Conservation (phyloP, 768 basidiomycete genomes). For the Kwoniella shandongensis region DNA sequence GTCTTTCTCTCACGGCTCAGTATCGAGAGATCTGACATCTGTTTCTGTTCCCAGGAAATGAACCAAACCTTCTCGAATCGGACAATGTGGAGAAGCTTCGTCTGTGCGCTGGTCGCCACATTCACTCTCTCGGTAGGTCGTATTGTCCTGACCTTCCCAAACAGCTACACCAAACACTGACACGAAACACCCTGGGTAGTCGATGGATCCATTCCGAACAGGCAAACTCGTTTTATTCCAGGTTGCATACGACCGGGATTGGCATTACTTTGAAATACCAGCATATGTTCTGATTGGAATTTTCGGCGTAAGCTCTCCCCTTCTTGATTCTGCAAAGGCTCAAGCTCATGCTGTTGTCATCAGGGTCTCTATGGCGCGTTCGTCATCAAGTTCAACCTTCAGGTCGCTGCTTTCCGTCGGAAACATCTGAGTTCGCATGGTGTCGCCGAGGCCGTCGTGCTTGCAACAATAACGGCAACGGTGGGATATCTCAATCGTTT, state of each 20-base stretch:
- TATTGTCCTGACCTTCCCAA: neutral
- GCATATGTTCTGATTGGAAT: conserved; percentile 93
- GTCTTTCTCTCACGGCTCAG: neutral
- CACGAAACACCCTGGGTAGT: conserved; percentile 56
- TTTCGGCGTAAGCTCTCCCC: conserved; percentile 72
- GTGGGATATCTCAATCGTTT: conserved; percentile 94
- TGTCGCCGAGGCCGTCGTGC: conserved; percentile 80
- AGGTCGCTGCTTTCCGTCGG: conserved; percentile 89
- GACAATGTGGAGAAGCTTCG: conserved; percentile 98
- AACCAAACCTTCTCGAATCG: conserved; percentile 93
- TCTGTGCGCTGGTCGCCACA: conserved; percentile 94
- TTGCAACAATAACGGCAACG: conserved; percentile 85
- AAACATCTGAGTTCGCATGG: conserved; percentile 82
- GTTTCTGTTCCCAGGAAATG: conserved; percentile 91
- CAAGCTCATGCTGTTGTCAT: neutral
- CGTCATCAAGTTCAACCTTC: conserved; percentile 93
- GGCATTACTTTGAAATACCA: conserved; percentile 99
- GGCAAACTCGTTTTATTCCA: conserved; percentile 98
- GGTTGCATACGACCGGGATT: conserved; percentile 93
- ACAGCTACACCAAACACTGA: neutral
- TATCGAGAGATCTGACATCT: neutral
- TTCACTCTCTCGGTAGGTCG: conserved; percentile 84
- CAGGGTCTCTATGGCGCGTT: conserved; percentile 97
- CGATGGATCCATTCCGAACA: conserved; percentile 97
- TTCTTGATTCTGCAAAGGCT: neutral